Percentiles rank a stretch among this genome's conserved stretches.
These are phyloP conservation scores for Plantago major DNA, from an alignment of 257 asterid genomes.

Conservation along the genomic window DNA sequence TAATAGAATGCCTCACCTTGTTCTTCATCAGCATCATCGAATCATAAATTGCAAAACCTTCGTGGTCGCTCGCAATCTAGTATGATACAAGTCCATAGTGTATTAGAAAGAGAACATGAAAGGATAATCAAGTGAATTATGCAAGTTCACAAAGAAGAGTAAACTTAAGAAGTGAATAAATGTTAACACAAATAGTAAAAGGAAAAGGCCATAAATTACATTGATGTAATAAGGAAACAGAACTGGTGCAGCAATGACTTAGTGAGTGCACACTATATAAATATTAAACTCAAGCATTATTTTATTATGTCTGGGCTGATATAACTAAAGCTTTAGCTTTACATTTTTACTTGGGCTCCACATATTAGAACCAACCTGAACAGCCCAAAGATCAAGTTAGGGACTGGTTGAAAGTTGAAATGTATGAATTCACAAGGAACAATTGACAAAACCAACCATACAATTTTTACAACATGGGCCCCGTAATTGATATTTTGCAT, in stretches of 20 bases:
- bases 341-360: not conserved
- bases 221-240: slow-evolving; percentile 1
- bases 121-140: slow-evolving; percentile 8
- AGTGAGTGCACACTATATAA: not conserved
- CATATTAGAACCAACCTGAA: not conserved
- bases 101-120: slow-evolving; percentile 17
- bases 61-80: slow-evolving; percentile 86
- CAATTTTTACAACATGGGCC: not conserved
- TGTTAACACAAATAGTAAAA: slow-evolving; percentile 8
- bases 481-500: too few relatives aligned
- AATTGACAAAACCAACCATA: slow-evolving; percentile 8
- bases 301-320: slow-evolving; percentile 5
- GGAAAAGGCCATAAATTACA: not conserved
- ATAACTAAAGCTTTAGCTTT: slow-evolving; percentile 10
- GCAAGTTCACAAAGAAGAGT: slow-evolving; percentile 10
- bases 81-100: slow-evolving; percentile 4
- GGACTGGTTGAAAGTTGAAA: not conserved
- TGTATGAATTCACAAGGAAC: not conserved
- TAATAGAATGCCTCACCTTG: slow-evolving; percentile 48
- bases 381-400: not conserved
- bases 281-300: not conserved
- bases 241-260: not conserved
- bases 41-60: slow-evolving; percentile 96
- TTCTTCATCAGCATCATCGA: slow-evolving; percentile 83
- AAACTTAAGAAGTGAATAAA: not conserved